Conservation (phyloP, 192 early-diverging fungal species). For the Allomyces macrogynus region DNA sequence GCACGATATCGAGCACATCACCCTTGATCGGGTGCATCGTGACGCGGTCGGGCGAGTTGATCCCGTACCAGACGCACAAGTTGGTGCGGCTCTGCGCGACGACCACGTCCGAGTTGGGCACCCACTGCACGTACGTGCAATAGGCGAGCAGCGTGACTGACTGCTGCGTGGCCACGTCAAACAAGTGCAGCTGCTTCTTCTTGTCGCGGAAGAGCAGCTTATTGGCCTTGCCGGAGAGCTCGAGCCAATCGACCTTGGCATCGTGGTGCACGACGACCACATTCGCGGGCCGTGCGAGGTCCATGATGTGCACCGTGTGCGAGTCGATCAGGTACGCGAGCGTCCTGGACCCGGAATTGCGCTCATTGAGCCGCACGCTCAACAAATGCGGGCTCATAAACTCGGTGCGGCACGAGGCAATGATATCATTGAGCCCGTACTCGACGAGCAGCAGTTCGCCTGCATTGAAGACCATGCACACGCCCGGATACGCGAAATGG, state of each 20-base stretch:
- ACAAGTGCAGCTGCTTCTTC: constrained; percentile 32
- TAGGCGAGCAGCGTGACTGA: constrained; percentile 29
- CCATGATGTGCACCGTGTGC: constrained; percentile 36
- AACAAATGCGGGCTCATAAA: constrained; percentile 43
- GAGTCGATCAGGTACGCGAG: constrained; percentile 40
- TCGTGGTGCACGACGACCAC: constrained; percentile 31
- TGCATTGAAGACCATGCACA: constrained; percentile 50
- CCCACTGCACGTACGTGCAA: constrained; percentile 48
- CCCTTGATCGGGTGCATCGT: constrained; percentile 48
- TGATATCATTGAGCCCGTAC: constrained; percentile 42
- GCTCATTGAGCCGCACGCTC: constrained; percentile 39
- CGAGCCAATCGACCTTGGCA: constrained; percentile 36
- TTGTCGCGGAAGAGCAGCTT: constrained; percentile 42
- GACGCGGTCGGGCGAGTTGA: constrained; percentile 37
- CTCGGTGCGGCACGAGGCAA: constrained; percentile 39
- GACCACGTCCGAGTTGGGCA: constrained; percentile 40
- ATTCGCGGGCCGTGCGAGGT: constrained; percentile 14
- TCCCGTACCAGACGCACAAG: constrained; percentile 46
- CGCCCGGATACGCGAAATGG: constrained; percentile 36
- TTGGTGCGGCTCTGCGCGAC: constrained; percentile 35
- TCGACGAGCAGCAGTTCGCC: constrained; percentile 40
- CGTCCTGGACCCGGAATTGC: constrained; percentile 24
- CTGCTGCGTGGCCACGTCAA: constrained; percentile 22
- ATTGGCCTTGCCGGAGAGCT: constrained; percentile 44
- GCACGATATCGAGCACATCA: constrained; percentile 42